phyloP scores from a whole-genome alignment of 1,284 basidiomycete species.

The Crepidotus sp. region DNA sequence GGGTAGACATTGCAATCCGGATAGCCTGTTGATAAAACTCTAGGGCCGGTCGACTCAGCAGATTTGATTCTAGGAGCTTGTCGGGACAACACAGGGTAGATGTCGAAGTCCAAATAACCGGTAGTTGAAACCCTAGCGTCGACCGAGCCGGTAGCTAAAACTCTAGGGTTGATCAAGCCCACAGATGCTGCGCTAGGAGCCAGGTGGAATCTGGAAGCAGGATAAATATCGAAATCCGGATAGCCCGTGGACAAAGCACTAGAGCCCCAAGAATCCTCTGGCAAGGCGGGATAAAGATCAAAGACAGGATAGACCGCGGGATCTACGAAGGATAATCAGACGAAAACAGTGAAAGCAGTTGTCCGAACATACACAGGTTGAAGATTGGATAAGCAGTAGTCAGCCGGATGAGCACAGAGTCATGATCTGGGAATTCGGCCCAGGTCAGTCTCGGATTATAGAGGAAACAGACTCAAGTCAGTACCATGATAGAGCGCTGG shows the following conservation, averaged over 20 bases:
- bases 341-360: neutral
- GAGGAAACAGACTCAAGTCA: neutral
- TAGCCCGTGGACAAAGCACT: constrained; percentile 7
- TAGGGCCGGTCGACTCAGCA: neutral
- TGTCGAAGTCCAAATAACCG: no score
- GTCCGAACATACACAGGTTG: constrained; percentile 7
- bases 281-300: constrained; percentile 25
- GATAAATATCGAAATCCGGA: constrained; percentile 14
- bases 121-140: neutral
- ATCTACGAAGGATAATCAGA: constrained; percentile 24
- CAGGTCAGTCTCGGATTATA: neutral
- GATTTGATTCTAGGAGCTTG: constrained; percentile 3
- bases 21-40: constrained; percentile 9
- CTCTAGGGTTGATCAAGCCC: no score
- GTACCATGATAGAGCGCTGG: neutral
- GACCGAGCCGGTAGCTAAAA: no score
- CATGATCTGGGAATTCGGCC: neutral
- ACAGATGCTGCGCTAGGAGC: neutral
- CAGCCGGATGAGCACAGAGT: constrained; percentile 1
- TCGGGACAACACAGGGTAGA: constrained; percentile 21
- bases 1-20: constrained; percentile 18
- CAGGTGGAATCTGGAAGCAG: neutral
- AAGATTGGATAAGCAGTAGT: constrained; percentile 9
- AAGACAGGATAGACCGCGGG: constrained; percentile 30
- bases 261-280: constrained; percentile 7